phyloP scores from a whole-genome alignment of 202 grass and related monocot species.

The Zoysia matrella region DNA sequence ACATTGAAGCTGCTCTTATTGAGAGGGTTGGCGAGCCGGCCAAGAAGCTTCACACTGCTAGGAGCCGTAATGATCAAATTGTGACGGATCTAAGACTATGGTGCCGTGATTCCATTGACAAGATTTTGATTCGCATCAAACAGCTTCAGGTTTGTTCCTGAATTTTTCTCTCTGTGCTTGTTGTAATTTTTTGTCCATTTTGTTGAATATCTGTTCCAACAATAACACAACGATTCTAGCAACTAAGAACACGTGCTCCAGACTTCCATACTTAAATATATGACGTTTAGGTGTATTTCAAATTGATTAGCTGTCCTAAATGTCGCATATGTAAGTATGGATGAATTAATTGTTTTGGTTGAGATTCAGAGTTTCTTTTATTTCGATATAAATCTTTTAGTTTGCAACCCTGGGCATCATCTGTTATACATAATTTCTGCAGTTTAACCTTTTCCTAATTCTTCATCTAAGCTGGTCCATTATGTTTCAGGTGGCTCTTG shows the following conservation, averaged over 20 bases:
- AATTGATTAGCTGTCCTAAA: no score
- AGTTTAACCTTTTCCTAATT: no score
- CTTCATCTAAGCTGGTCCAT: background rate
- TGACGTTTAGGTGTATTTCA: no score
- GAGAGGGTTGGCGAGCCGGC: constrained; percentile 92
- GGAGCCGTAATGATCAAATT: constrained; percentile 51
- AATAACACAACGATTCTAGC: background rate
- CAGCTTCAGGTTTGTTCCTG: constrained; percentile 78
- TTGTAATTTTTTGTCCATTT: constrained; percentile 6
- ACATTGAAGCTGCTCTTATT: constrained; percentile 76
- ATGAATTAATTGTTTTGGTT: no score
- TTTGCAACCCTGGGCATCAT: no score
- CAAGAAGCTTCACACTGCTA: constrained; percentile 94
- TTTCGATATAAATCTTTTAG: no score
- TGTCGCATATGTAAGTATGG: no score
- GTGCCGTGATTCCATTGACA: constrained; percentile 33
- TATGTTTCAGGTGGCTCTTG: constrained; percentile 79
- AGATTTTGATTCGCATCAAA: constrained; percentile 83
- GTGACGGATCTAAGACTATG: no score
- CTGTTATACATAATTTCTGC: no score
- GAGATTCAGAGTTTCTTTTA: no score
- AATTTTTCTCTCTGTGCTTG: constrained; percentile 14
- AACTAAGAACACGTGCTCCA: background rate
- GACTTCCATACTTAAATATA: background rate
- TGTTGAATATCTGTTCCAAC: background rate